phyloP scores from a whole-genome alignment of 495 filamentous ascomycete genomes.

The Tuber magnatum region DNA sequence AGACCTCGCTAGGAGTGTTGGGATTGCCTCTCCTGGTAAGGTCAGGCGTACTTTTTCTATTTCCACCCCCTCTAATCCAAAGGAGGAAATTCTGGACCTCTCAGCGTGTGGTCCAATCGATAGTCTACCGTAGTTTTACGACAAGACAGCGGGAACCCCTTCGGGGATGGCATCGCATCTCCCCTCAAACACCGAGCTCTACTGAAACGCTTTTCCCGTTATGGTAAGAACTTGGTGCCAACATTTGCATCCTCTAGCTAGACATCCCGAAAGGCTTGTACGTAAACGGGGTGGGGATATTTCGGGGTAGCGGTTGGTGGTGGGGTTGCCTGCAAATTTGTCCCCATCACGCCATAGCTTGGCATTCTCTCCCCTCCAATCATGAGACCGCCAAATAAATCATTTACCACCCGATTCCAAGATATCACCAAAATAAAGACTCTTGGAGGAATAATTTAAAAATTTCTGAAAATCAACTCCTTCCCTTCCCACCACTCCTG shows the following conservation, averaged over 20 bases:
- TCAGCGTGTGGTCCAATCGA: too few species aligned
- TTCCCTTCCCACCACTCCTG: slow-evolving; percentile 13
- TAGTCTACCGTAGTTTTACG: too few species aligned
- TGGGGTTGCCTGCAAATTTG: slow-evolving; percentile 24
- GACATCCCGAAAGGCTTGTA: not conserved
- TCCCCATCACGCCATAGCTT: slow-evolving; percentile 36
- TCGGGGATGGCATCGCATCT: not conserved
- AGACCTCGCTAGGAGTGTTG: too few species aligned
- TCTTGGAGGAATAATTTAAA: slow-evolving; percentile 3
- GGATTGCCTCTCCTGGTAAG: too few species aligned
- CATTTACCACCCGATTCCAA: slow-evolving; percentile 18
- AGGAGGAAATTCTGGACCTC: too few species aligned
- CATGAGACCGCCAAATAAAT: slow-evolving; percentile 23
- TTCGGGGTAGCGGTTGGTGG: not conserved
- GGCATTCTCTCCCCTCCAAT: slow-evolving; percentile 19
- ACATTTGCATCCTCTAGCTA: not conserved
- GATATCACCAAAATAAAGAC: slow-evolving; percentile 24
- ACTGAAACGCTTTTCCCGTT: not conserved
- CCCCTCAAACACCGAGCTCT: not conserved
- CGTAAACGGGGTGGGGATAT: not conserved
- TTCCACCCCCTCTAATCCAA: not conserved
- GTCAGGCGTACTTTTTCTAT: too few species aligned
- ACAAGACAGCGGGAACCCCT: not conserved
- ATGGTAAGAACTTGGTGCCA: not conserved
- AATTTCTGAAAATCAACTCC: slow-evolving; percentile 13